Conservation (phyloP, 1,284 basidiomycete genomes). For the Cutaneotrichosporon sp. region DNA sequence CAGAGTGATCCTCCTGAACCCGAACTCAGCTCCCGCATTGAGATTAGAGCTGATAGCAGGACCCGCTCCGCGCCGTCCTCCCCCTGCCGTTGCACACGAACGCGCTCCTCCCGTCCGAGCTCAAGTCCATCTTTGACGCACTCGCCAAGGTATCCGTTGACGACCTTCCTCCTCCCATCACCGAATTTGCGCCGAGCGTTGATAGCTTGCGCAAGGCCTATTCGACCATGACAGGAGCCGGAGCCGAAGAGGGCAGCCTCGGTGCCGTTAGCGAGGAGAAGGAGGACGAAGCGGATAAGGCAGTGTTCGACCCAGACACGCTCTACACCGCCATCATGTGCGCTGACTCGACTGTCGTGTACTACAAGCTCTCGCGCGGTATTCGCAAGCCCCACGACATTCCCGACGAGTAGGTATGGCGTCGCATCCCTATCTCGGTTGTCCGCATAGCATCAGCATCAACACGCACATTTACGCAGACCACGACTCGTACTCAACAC, state of each 20-base stretch:
- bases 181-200: conserved; percentile 33
- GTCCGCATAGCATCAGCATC: not conserved
- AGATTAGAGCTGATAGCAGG: conserved; percentile 33
- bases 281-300: not conserved
- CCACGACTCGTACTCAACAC: too few relatives aligned
- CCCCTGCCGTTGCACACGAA: conserved; percentile 50
- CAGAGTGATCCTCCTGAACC: not conserved
- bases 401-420: conserved; percentile 46
- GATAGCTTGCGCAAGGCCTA: conserved; percentile 29
- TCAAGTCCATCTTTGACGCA: conserved; percentile 40
- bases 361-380: conserved; percentile 53
- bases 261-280: not conserved
- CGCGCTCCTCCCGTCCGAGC: conserved; percentile 42
- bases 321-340: conserved; percentile 51
- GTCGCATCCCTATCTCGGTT: not conserved
- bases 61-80: conserved; percentile 47
- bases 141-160: conserved; percentile 26
- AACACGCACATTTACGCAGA: not conserved
- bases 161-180: conserved; percentile 32
- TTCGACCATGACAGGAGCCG: conserved; percentile 2
- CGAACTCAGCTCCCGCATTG: not conserved
- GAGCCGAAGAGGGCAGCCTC: not conserved
- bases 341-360: conserved; percentile 52
- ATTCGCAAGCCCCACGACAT: conserved; percentile 55
- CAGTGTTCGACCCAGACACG: conserved; percentile 42